These are phyloP conservation scores for Byssoonygena ceratinophila DNA, from an alignment of 2,329 filamentous ascomycete species.

Conservation along the genomic window DNA sequence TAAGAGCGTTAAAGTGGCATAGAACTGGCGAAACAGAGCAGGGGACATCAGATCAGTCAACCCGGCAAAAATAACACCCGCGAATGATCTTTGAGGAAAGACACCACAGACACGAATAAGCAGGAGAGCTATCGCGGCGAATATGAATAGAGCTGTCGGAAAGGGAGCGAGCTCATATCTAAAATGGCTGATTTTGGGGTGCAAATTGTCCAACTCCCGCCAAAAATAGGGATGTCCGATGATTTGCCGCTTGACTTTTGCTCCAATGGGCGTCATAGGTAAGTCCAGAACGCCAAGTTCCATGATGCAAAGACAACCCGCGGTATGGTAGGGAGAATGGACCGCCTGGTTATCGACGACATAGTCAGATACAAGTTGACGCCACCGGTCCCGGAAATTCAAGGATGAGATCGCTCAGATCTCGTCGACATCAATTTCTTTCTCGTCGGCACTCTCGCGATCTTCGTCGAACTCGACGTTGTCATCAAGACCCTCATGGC, in stretches of 20 bases:
- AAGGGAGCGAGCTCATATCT: constrained; percentile 1
- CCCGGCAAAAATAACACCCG: neutral
- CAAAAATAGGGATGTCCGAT: neutral
- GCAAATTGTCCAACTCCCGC: neutral
- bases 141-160: neutral
- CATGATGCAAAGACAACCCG: neutral
- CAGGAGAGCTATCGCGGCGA: neutral
- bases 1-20: neutral
- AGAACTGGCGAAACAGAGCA: constrained; percentile 1
- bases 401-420: constrained; percentile 50
- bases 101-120: neutral
- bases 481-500: constrained; percentile 86
- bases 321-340: neutral
- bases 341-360: constrained; percentile 6
- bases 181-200: neutral
- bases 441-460: constrained; percentile 56
- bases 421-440: constrained; percentile 90
- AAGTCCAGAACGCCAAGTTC: neutral
- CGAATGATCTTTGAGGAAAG: neutral
- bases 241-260: neutral
- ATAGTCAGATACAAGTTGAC: constrained; percentile 13
- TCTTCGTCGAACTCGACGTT: constrained; percentile 99
- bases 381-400: constrained; percentile 6
- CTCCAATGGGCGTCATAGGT: neutral
- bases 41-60: neutral